Evolutionary conservation across 1,284 basidiomycete genomes (phyloP), one percentile per base, ranked within the genome.

Genomic region (Puccinia sorghi): DNA sequence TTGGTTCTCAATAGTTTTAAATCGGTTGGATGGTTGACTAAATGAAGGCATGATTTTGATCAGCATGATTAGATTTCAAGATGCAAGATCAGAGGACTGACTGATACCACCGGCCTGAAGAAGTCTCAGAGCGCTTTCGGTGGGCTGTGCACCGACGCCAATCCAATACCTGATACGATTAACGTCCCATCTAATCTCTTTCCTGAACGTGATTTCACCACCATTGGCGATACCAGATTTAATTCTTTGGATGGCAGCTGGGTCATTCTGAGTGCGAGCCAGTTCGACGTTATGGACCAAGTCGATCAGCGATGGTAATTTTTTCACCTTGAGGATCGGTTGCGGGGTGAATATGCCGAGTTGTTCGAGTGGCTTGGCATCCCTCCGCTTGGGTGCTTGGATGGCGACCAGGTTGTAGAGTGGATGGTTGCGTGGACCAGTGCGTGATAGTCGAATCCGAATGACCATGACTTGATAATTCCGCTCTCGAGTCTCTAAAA

Each of bases 161-260:
- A 77, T 52, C 75, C 75, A 77, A 70, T 77, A 77, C 12, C 56
- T 39, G 54, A 77, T 77, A 5, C 75, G 75, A 41, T 77, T 32
- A 25, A 77, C 66, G 32, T 77, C 75, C 75, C 75, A 77, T 59
- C 75, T 52, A 17, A 77, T 61, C 17, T 77, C 75, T 52, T 77
- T 77, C 11, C 75, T 48, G 25, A 56, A 39, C 15, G 22, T 22
- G 32, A 54, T 66, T 46, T 69, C 63, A 8, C 75, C 75, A 8
- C 75, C 75, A 12, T 69, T 56, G 4, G 75, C 75, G 39, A 77
- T 57, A 39, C 75, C 75, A 6, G 25, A 20, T 17, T 50, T 17
- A 39, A 77, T 57, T 39, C 64, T 48, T 41, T 77, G 25, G 37
- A 70, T 27, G 32, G 75, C 75, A n/a, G 22, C 54, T 3, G 75